Evolutionary conservation across 768 basidiomycete species (phyloP).

Genomic region (Strobilomyces confusus): DNA sequence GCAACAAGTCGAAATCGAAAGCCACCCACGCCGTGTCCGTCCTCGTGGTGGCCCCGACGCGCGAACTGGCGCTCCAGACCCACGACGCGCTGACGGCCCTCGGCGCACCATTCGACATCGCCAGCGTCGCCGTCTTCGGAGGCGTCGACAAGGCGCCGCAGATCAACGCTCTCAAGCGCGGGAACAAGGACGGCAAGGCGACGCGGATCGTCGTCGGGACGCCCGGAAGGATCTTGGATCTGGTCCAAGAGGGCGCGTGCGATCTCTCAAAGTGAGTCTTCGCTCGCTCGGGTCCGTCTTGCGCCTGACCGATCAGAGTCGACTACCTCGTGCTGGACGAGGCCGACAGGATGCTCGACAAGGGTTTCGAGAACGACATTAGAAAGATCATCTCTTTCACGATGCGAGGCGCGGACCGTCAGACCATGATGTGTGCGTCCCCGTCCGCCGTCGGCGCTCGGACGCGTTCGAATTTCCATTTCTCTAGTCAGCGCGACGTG

Average conservation of each 20-base stretch:
- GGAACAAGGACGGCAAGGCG: constrained; percentile 43
- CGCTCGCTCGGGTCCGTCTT: background rate
- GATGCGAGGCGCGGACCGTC: constrained; percentile 63
- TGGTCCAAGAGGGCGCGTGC: constrained; percentile 83
- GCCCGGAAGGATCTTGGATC: constrained; percentile 88
- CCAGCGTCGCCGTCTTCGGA: constrained; percentile 87
- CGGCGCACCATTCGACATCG: constrained; percentile 69
- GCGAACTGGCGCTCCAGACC: constrained; percentile 94
- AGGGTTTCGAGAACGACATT: constrained; percentile 98
- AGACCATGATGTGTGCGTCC: constrained; percentile 90
- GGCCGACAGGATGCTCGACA: constrained; percentile 97
- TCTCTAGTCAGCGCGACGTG: constrained; percentile 99
- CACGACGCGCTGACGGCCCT: constrained; percentile 76
- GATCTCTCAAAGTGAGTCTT: constrained; percentile 68
- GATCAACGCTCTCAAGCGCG: constrained; percentile 59
- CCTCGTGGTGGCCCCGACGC: constrained; percentile 89
- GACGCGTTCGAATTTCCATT: background rate
- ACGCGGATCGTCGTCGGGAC: constrained; percentile 91
- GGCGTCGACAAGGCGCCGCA: constrained; percentile 92
- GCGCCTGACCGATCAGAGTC: constrained; percentile 47
- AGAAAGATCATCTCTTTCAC: constrained; percentile 79
- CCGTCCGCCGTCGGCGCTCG: background rate
- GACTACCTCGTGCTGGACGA: constrained; percentile 93
- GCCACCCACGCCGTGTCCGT: constrained; percentile 44
- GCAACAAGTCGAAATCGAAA: constrained; percentile 29